phyloP scores from a whole-genome alignment of 768 basidiomycete genomes.

The Mycena polygramma region DNA sequence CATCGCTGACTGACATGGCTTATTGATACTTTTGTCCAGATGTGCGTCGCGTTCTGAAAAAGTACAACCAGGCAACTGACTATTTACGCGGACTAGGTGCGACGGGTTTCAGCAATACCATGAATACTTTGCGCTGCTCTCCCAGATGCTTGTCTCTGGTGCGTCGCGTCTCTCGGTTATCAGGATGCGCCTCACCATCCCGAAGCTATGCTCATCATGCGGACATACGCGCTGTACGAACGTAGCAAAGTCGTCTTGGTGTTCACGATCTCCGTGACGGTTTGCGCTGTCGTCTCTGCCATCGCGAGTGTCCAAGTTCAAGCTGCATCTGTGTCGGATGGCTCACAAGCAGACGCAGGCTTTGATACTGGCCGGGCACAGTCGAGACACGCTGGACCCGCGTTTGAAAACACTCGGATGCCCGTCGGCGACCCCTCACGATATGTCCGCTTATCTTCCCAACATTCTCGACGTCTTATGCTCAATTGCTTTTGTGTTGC shows the following conservation, averaged over 20 bases:
- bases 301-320: not conserved
- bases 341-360: not conserved
- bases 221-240: conserved; percentile 35
- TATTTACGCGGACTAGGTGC: conserved; percentile 7
- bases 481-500: not conserved
- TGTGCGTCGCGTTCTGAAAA: not conserved
- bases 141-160: conserved; percentile 28
- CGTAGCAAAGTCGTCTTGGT: conserved; percentile 26
- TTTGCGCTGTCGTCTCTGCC: conserved; percentile 9
- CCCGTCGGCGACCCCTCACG: not conserved
- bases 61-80: not conserved
- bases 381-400: not conserved
- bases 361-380: not conserved
- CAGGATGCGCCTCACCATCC: not conserved
- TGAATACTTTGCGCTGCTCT: conserved; percentile 22
- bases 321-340: not conserved
- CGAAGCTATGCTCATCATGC: conserved; percentile 31
- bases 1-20: not conserved
- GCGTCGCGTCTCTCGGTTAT: not conserved
- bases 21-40: not conserved
- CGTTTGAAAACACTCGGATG: not conserved
- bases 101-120: conserved; percentile 12
- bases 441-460: too few species aligned
- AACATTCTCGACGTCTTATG: not conserved
- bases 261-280: conserved; percentile 11